Base-by-base conservation (phyloP, 2,329 filamentous ascomycete genomes). In the Cladosporium sp. region DNA sequence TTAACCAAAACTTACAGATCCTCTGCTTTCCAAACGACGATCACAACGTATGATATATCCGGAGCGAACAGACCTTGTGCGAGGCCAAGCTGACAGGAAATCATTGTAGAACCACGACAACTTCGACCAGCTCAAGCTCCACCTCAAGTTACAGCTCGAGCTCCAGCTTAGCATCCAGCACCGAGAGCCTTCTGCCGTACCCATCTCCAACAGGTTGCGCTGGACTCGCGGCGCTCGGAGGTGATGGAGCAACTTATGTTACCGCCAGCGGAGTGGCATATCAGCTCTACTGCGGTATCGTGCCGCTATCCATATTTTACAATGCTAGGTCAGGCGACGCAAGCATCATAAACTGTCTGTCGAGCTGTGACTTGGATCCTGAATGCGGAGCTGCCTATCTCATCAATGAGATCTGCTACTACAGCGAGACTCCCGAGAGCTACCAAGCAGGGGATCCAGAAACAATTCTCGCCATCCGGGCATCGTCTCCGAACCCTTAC, bases 341-440 rank as follows among this genome's bases (percentile, higher is more conserved):
- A 25, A 51, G 43, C 18, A n/a, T 51, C 11, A 3, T 34, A n/a
- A 25, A 61, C 4, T 61, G 58, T 26, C 18, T 61, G 25, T n/a
- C 58, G 18, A 32, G n/a, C 23, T 61, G 58, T 46, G 39, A 61
- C n/a, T 21, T 46, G 11, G 28, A 49, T 18, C 58, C 46, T 21
- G 21, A 51, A 7, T 61, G 58, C 28, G 58, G 39, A 51, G 43
- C 58, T 3, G 43, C 36, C 3, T 61, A 51, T n/a, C 43, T 61
- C 8, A 16, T 34, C 26, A 32, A 51, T 25, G 43, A 26, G 39
- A 30, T 51, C 3, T 61, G 58, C 28, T 51, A 61, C 28, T 61
- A 39, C 14, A 49, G 26, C 28, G 39, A 61, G 2, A 46, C 30
- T 1, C 43, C 58, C 6, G 7, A 26, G 13, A 36, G 18, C 26